A percentile compares a stretch with the other conserved stretches of the same genome.
phyloP scores from a whole-genome alignment of 2,329 filamentous ascomycete genomes.

The Teratosphaeria viscida region DNA sequence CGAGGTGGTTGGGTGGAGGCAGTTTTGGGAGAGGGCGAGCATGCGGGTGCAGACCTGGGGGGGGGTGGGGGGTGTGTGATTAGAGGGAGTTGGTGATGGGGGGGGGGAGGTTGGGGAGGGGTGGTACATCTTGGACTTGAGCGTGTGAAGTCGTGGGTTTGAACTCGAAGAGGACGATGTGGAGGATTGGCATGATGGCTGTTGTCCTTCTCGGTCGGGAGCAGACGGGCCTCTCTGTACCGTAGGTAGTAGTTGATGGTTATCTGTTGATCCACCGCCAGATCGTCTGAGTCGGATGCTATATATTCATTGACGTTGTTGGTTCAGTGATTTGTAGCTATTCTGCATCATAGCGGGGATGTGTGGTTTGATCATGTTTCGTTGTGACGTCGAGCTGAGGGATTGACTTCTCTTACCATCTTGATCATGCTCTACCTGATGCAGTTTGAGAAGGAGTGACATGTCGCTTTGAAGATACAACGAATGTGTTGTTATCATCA shows the following conservation, averaged over 20 bases:
- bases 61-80: neutral
- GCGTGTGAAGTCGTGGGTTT: slow-evolving; percentile 41
- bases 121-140: slow-evolving; percentile 44
- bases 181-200: slow-evolving; percentile 49
- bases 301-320: neutral
- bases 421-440: too few relatives aligned
- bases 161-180: slow-evolving; percentile 60
- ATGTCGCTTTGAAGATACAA: neutral
- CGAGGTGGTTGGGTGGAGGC: slow-evolving; percentile 48
- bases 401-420: neutral
- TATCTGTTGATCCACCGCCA: slow-evolving; percentile 1
- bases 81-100: neutral
- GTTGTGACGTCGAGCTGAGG: neutral
- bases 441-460: neutral
- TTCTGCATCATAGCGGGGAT: neutral
- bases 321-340: neutral
- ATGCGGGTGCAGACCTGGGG: slow-evolving; percentile 46
- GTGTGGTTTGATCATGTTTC: neutral
- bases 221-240: neutral
- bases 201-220: neutral
- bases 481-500: neutral
- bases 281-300: neutral
- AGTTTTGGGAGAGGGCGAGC: slow-evolving; percentile 47
- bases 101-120: neutral
- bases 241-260: neutral